phyloP scores from a whole-genome alignment of 768 basidiomycete genomes.

The Boletus barrowsii region DNA sequence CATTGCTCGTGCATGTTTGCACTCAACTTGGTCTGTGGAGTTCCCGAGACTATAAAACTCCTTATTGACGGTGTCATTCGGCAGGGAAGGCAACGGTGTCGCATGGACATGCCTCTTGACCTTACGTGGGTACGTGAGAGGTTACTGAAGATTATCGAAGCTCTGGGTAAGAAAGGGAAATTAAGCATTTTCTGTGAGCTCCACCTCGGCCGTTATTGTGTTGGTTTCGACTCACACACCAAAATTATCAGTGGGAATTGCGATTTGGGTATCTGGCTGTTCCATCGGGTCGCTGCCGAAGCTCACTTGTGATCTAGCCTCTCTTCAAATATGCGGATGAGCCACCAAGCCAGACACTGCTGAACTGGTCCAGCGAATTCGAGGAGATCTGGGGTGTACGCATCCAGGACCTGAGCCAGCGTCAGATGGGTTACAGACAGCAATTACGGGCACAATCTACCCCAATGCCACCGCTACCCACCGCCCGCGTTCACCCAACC shows the following conservation, averaged over 20 bases:
- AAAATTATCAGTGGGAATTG: constrained; percentile 50
- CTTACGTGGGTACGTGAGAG: constrained; percentile 37
- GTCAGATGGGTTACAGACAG: constrained; percentile 15
- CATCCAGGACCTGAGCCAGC: constrained; percentile 44
- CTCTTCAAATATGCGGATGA: constrained; percentile 62
- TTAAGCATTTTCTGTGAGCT: constrained; percentile 46
- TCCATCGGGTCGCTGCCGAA: constrained; percentile 23
- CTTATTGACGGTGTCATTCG: not conserved
- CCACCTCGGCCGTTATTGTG: constrained; percentile 32
- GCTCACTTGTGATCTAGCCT: constrained; percentile 41
- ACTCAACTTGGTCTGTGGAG: constrained; percentile 54
- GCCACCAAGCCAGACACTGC: constrained; percentile 49
- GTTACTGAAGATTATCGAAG: constrained; percentile 38
- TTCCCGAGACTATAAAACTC: not conserved
- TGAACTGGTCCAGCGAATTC: constrained; percentile 60
- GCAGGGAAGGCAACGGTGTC: constrained; percentile 34
- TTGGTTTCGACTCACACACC: constrained; percentile 2
- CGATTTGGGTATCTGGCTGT: constrained; percentile 54
- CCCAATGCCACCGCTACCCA: constrained; percentile 28
- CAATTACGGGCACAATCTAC: constrained; percentile 15
- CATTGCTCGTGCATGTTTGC: constrained; percentile 68
- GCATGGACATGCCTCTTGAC: constrained; percentile 22
- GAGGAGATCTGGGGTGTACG: constrained; percentile 66
- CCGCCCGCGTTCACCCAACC: constrained; percentile 17
- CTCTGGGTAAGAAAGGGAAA: constrained; percentile 40